Evolutionary conservation across 75 land plant genomes (phyloP), one percentile per base, ranked within the genome.

Genomic region (Picea glauca): DNA sequence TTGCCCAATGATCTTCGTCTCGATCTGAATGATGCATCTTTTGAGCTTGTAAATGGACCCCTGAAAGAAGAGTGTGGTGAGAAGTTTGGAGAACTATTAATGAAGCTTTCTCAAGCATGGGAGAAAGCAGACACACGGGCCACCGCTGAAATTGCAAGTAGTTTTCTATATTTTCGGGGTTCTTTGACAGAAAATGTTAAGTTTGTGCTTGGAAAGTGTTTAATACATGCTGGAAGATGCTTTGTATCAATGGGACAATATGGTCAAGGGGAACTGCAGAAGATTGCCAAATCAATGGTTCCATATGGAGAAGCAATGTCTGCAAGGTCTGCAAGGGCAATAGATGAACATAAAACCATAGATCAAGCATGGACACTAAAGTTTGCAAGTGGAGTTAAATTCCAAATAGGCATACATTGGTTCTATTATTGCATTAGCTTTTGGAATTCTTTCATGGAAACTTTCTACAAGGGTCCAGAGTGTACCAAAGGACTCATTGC

Each of bases 231-330:
- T 59, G 95, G 95, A 75, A 86, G 91, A 58, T 85, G 89, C 77
- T 95, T 88, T 76, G 81, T 85, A 58, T 66, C 93, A 5, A 93
- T 90, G 87, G 98, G 98, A 62, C 84, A 85, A 43, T 95, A 92
- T 87, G 95, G 89, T 61, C 82, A 91, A 78, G 98, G 98, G 46
- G 98, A 95, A 74, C 85, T 89, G 31, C 91, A 92, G 54, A 89
- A 75, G 89, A 92, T 93, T 73, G 92, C 95, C 13, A 87, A 85
- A 78, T 80, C 87, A 65, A 82, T 94, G 88, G 78, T 74, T 64
- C 78, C 70, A 67, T 75, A 86, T 74, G 97, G 97, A 62, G 90
- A 89, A 78, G 79, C 84, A 26, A 76, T 94, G 5, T 83, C 89
- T 82, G 79, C 78, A 18, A 63, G 59, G 23, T 79, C 82, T 21